phyloP scores from a whole-genome alignment of 176 grass and related monocot genomes.

The Alloteropsis semialata region DNA sequence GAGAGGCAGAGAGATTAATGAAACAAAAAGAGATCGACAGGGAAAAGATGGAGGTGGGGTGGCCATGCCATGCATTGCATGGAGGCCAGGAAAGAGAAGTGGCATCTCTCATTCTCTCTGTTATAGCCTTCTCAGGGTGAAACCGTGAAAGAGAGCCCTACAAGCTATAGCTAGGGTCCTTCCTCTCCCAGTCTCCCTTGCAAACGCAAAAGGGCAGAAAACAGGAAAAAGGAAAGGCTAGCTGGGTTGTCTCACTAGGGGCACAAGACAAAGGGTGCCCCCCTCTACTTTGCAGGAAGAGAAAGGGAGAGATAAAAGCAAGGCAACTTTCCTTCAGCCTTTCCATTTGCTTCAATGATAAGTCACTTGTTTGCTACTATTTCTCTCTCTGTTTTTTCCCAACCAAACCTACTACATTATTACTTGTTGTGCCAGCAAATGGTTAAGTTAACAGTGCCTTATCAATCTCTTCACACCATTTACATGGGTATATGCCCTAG shows the following conservation, averaged over 20 bases:
- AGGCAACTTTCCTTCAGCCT: conserved; percentile 13
- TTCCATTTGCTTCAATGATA: conserved; percentile 51
- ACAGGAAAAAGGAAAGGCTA: conserved; percentile 35
- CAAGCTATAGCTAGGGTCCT: background rate
- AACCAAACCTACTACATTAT: background rate
- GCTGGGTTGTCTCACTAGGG: conserved; percentile 56
- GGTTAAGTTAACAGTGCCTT: background rate
- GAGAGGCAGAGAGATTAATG: conserved; percentile 50
- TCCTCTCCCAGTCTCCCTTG: background rate
- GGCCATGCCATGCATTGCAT: background rate
- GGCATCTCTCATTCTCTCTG: background rate
- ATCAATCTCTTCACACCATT: background rate
- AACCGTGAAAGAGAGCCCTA: no score
- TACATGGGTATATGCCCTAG: background rate
- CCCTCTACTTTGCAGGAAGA: conserved; percentile 14
- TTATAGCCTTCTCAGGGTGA: conserved; percentile 11
- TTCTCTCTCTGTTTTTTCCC: background rate
- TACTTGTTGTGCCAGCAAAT: background rate
- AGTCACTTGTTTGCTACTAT: conserved; percentile 34
- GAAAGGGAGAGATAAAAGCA: background rate
- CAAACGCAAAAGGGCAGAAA: conserved; percentile 30
- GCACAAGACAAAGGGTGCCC: conserved; percentile 39
- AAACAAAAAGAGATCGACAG: conserved; percentile 55
- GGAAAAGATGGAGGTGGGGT: conserved; percentile 32
- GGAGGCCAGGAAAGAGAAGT: conserved; percentile 23